Base-by-base conservation (phyloP, 148 eudicot species). In the Arbutus unedo region DNA sequence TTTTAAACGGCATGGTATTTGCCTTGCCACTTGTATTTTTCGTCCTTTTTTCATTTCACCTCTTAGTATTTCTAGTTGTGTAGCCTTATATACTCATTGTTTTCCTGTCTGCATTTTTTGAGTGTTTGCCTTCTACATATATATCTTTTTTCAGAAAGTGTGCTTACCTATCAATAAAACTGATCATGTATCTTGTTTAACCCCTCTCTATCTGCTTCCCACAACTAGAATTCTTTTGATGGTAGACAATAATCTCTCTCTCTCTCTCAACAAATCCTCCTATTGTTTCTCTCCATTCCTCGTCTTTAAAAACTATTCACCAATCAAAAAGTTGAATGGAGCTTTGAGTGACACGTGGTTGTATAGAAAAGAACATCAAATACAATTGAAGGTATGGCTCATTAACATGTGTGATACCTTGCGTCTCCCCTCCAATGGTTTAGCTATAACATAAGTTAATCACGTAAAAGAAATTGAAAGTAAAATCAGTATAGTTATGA, bases 201-300 rank as follows among this genome's bases (percentile, higher is more conserved):
- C 13, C 49, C 18, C 45, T 79, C 4, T 48, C 11, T 76, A 45
- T 6, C 57, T 53, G 79, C 31, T 78, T 57, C 68, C 62, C 19
- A 41, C 68, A 18, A 57, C 11, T 3, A 43, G 15, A 21, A 13
- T 7, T 59, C 66, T 56, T 44, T 78, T 78, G 44, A 41, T 78
- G 70, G 19, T 71, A 21, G 18, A 49, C 83, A 74, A 74, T 74
- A 79, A 41, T 82, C 51, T 81, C 66, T 81, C 21, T 51, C n/a
- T 47, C 77, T 0, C 11, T 44, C 7, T 55, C 74, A 70, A 41
- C 74, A 18, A 72, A 45, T 48, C 38, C 21, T 56, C 77, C 48
- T 21, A 14, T 41, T 73, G 8, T 8, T 49, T 25, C 50, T 41
- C 19, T 66, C 71, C 2, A 4, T 66, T 66, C 43, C 15, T 66